Base-by-base conservation (phyloP, 345 rosid species). In the Salix viminalis region DNA sequence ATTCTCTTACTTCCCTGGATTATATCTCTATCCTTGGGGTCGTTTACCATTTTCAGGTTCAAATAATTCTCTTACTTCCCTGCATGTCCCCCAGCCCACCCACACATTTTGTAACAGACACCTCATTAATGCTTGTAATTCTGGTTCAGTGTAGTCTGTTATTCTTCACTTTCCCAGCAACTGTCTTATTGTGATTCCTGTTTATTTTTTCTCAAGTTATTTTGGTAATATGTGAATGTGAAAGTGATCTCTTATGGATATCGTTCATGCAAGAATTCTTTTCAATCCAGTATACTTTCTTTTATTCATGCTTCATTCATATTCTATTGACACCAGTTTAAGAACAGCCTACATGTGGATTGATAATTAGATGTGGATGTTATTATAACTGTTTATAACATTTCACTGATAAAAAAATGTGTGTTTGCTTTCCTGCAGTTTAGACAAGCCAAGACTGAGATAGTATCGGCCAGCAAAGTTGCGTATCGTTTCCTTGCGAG, bases 391-490 rank as follows among this genome's bases (percentile, higher is more conserved):
- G 68, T 64, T 44, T 46, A 30, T 21, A 54, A 2, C n/a, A 13
- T 71, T 69, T 44, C 37, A 42, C 13, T 26, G 4, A 6, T 48
- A 37, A 64, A 16, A 46, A 75, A 56, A 44, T 48, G 9, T 75
- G 13, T 67, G 80, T 71, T 7, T 78, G 74, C 65, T 24, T 69
- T 1, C 41, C 76, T 87, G 85, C 94, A 96, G 99, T 83, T 94
- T 26, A 89, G 90, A 83, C 98, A 92, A 89, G 98, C 99, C 77
- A 94, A 90, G 87, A 91, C 97, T 58, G 99, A 92, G 88, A 87
- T 94, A 9, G 90, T 92, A 58, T 91, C 97, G 46, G 97, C 99
- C 36, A 94, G 99, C 90, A 96, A 90, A 88, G 98, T 91, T 82
- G 98, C 98, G 18, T 96, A 92, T 84, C 92, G 94, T 50, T 94